phyloP scores from a whole-genome alignment of 352 stramenopile genomes.

The Phytophthora pluvialis region DNA sequence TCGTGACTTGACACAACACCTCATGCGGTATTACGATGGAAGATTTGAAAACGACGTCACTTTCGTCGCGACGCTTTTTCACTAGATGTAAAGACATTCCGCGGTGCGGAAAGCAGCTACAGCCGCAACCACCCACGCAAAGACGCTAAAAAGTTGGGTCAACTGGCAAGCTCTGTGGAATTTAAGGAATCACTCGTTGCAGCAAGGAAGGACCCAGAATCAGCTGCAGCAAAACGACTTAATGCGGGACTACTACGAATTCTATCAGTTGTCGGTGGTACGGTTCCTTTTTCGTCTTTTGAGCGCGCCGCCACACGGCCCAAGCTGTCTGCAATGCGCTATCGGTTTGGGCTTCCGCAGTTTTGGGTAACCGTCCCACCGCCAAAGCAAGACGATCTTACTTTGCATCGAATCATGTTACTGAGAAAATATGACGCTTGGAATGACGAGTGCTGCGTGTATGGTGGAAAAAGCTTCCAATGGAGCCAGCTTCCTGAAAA shows the following conservation, averaged over 20 bases:
- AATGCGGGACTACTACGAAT: background rate
- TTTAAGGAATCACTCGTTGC: background rate
- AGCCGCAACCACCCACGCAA: background rate
- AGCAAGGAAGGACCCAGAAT: background rate
- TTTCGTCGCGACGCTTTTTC: constrained; percentile 1
- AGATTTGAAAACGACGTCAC: background rate
- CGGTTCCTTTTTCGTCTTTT: background rate
- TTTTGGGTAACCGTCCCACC: constrained; percentile 3
- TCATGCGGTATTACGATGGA: background rate
- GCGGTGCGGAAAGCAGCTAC: background rate
- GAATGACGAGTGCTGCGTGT: background rate
- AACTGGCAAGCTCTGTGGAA: background rate
- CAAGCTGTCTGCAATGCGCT: background rate
- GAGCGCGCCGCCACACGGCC: background rate
- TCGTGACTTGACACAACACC: background rate
- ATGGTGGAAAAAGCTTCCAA: background rate
- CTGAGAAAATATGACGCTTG: background rate
- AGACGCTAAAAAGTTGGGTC: background rate
- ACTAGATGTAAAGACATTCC: background rate
- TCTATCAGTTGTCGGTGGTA: background rate
- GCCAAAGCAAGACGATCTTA: background rate
- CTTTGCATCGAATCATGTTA: background rate
- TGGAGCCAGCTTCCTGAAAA: background rate
- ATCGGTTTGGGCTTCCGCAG: background rate
- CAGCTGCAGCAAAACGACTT: background rate